phyloP scores from a whole-genome alignment of 1,284 basidiomycete genomes.

The Pascua guehoae region DNA sequence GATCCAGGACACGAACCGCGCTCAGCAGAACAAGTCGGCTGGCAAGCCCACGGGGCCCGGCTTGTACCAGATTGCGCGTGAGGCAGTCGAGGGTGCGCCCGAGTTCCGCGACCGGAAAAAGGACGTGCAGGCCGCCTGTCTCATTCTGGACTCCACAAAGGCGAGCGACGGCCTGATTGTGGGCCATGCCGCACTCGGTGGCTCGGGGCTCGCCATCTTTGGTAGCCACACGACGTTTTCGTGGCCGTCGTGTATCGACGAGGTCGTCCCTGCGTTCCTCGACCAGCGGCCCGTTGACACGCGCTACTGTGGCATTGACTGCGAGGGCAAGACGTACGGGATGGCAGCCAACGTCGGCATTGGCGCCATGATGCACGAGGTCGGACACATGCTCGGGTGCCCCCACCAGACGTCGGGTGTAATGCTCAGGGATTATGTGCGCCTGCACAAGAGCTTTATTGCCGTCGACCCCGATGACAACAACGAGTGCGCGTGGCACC shows the following conservation, averaged over 20 bases:
- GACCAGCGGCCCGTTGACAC: constrained; percentile 1
- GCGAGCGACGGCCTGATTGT: constrained; percentile 3
- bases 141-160: constrained; percentile 6
- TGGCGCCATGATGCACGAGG: constrained; percentile 13
- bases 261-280: constrained; percentile 3
- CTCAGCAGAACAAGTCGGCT: constrained; percentile 7
- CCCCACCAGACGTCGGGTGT: constrained; percentile 10
- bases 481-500: constrained; percentile 11
- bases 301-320: constrained; percentile 6
- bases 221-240: constrained; percentile 7
- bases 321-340: constrained; percentile 8
- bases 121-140: neutral
- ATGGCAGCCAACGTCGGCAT: constrained; percentile 13
- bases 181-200: constrained; percentile 11
- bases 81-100: constrained; percentile 4
- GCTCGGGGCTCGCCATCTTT: constrained; percentile 5
- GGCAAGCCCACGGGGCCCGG: neutral
- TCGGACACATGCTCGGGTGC: constrained; percentile 7
- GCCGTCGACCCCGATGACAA: constrained; percentile 6
- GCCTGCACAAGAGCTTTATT: constrained; percentile 12
- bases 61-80: constrained; percentile 1
- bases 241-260: constrained; percentile 4
- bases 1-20: constrained; percentile 4
- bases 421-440: constrained; percentile 13
- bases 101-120: constrained; percentile 1